A percentile compares a stretch with the other conserved stretches of the same genome.
These are phyloP conservation scores for Suillus fuscotomentosus DNA, from an alignment of 768 basidiomycete species.

Conservation along the genomic window DNA sequence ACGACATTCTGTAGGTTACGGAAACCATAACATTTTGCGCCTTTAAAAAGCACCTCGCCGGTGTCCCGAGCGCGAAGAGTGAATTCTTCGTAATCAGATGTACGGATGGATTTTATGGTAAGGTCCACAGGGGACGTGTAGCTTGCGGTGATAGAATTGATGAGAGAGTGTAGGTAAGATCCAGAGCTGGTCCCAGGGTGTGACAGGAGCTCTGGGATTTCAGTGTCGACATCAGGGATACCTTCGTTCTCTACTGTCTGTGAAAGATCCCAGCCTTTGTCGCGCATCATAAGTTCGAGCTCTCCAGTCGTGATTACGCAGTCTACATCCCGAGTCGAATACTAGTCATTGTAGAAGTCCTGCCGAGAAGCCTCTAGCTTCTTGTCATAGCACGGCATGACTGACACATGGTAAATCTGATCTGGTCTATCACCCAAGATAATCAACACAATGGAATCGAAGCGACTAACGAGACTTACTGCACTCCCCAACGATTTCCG, in stretches of 20 bases:
- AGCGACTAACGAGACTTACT: constrained; percentile 45
- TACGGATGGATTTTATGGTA: constrained; percentile 58
- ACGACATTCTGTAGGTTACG: constrained; percentile 97
- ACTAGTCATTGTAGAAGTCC: constrained; percentile 84
- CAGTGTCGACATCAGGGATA: constrained; percentile 15
- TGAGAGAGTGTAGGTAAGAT: constrained; percentile 83
- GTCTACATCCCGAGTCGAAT: constrained; percentile 90
- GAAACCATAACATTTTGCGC: constrained; percentile 96
- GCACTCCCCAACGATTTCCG: constrained; percentile 59
- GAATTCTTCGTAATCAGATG: constrained; percentile 78
- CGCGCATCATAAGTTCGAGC: constrained; percentile 79
- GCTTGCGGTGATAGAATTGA: constrained; percentile 49
- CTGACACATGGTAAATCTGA: constrained; percentile 91
- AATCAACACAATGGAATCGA: constrained; percentile 5
- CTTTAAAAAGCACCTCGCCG: constrained; percentile 77
- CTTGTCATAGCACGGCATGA: constrained; percentile 99
- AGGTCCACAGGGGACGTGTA: constrained; percentile 48
- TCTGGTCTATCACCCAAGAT: constrained; percentile 55
- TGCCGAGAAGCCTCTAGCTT: constrained; percentile 95
- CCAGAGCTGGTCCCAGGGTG: constrained; percentile 90
- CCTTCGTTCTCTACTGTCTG: constrained; percentile 53
- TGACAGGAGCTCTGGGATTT: constrained; percentile 68
- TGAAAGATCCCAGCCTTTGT: constrained; percentile 78
- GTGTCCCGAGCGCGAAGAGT: constrained; percentile 43
- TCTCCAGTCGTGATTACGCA: constrained; percentile 98